Conservation (phyloP, 2,329 filamentous ascomycete genomes). For the Hypoxylon sp. region DNA sequence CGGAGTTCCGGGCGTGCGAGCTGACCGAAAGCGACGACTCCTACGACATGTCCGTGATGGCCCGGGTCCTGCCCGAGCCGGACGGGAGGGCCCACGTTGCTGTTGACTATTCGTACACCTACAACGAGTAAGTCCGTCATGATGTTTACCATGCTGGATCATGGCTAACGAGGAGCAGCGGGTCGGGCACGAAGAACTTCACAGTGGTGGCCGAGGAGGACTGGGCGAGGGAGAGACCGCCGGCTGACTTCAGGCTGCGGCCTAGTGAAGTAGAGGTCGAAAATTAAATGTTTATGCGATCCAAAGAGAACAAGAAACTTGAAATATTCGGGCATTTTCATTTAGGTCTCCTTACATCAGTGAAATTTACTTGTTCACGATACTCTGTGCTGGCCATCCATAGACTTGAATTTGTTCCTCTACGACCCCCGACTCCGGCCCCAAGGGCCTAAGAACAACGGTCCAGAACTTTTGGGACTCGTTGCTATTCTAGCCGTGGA, state of each 20-base stretch:
- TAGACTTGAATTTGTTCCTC: too few species aligned
- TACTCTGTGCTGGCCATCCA: too few species aligned
- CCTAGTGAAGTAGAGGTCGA: not conserved
- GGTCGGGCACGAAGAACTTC: constrained; percentile 6
- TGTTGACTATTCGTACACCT: constrained; percentile 9
- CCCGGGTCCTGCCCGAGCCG: constrained; percentile 17
- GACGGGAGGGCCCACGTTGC: constrained; percentile 13
- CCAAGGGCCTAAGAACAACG: too few species aligned
- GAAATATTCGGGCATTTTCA: too few species aligned
- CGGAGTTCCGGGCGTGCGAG: constrained; percentile 1
- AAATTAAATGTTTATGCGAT: not conserved
- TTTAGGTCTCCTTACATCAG: too few species aligned
- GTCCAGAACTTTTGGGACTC: too few species aligned
- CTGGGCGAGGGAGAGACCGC: constrained; percentile 15
- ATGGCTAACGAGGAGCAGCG: not conserved
- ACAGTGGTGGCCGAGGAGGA: constrained; percentile 8
- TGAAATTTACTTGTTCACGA: too few species aligned
- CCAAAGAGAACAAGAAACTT: too few species aligned
- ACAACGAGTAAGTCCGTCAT: constrained; percentile 2
- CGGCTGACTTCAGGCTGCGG: constrained; percentile 9
- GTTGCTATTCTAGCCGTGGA: too few species aligned
- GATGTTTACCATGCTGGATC: too few species aligned
- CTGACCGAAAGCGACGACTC: not conserved
- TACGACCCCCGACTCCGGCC: too few species aligned
- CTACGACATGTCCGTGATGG: not conserved